phyloP scores from a whole-genome alignment of 202 grass and related monocot species.

The Bolboschoenoplectus hybrid region DNA sequence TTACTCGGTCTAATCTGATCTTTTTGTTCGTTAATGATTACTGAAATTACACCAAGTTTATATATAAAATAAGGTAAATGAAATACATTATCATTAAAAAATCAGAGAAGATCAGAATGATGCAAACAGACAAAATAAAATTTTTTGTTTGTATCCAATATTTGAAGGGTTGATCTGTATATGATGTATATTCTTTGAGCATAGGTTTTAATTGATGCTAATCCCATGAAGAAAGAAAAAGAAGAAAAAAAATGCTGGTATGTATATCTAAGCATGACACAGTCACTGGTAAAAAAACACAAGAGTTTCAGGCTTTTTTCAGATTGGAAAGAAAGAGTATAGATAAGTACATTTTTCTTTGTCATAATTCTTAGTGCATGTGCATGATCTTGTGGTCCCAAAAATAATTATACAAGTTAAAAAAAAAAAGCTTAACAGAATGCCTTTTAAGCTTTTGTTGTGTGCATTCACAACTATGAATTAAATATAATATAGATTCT shows the following conservation, averaged over 20 bases:
- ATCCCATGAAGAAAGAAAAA: background rate
- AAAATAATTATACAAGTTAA: slow-evolving; percentile 1
- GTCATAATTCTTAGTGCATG: background rate
- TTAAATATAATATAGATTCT: background rate
- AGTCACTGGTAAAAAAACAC: background rate
- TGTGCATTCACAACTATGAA: background rate
- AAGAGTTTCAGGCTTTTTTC: slow-evolving; percentile 1
- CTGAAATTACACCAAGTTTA: background rate
- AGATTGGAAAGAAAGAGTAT: background rate
- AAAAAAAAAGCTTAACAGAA: background rate
- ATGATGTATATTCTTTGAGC: too few species aligned
- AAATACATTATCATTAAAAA: background rate
- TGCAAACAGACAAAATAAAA: background rate
- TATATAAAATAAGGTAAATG: background rate
- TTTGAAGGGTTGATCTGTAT: too few species aligned
- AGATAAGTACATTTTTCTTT: background rate
- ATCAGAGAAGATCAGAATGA: background rate
- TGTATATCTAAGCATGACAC: background rate
- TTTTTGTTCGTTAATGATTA: background rate
- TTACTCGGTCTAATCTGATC: background rate
- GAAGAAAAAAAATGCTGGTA: background rate
- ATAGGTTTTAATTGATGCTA: background rate
- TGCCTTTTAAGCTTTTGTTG: background rate
- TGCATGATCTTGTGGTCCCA: background rate
- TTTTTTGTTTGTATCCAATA: background rate